Evolutionary conservation across 306 rosid genomes (phyloP).

Genomic region (Begonia masoniana): DNA sequence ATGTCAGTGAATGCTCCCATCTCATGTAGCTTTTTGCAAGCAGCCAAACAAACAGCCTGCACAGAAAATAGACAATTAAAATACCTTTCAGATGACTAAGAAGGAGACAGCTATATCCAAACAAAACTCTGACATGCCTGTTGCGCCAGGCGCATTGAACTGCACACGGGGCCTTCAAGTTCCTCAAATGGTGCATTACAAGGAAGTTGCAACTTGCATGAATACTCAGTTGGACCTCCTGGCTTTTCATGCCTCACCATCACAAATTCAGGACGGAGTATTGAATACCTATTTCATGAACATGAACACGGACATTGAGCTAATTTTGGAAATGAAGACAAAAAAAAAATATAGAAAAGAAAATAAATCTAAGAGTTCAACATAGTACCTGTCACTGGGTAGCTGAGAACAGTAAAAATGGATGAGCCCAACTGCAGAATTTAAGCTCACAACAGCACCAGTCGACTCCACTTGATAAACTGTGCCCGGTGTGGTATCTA

Average conservation of each 20-base stretch:
- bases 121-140: constrained; percentile 42
- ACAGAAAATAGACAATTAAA: constrained; percentile 16
- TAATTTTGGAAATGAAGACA: not conserved
- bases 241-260: constrained; percentile 88
- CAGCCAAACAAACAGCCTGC: constrained; percentile 97
- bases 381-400: constrained; percentile 87
- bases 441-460: constrained; percentile 95
- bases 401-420: constrained; percentile 99
- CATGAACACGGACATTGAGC: not conserved
- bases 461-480: constrained; percentile 96
- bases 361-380: not conserved
- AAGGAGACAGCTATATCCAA: not conserved
- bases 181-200: constrained; percentile 98
- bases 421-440: constrained; percentile 91
- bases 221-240: constrained; percentile 75
- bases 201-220: constrained; percentile 98
- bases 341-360: not conserved
- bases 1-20: constrained; percentile 99
- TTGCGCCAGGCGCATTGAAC: constrained; percentile 96
- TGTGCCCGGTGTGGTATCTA: constrained; percentile 65
- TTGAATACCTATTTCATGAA: constrained; percentile 53
- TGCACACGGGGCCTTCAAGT: constrained; percentile 90
- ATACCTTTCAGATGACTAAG: constrained; percentile 3
- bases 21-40: constrained; percentile 97
- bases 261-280: constrained; percentile 94